Base-by-base conservation (phyloP, 352 stramenopile species). In the Globisporangium irregulare region DNA sequence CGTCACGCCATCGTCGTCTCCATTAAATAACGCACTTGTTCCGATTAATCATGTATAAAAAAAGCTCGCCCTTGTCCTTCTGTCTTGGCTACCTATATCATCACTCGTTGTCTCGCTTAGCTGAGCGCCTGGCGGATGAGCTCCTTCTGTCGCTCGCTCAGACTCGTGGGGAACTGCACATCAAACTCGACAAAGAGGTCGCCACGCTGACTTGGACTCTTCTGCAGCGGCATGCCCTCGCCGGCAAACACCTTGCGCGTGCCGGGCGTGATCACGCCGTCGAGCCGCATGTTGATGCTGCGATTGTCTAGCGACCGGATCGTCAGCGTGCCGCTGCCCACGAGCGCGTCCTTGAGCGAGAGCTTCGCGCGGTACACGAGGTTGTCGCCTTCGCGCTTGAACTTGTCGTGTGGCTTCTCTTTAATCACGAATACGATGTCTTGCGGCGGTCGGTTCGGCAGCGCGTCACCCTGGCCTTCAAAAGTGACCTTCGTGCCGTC, bases 101-200 rank as follows among this genome's bases (percentile, higher is more conserved):
- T 8, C 59, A 6, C 15, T 43, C 5, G 22, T 18, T 25, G 15
- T 46, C n/a, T 60, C 27, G 38, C 32, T 82, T 91, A 95, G 18
- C 43, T 51, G 48, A 94, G 59, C 24, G 81, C 84, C 69, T 95
- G 82, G 14, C 84, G 87, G 9, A 95, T 66, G 43, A 92, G 70
- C 24, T 78, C 78, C 66, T 91, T 91, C 73, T 95, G 87, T 43
- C 64, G 67, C 43, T 92, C 75, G 0, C 78, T 92, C n/a, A 99
- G 83, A 5, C 80, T 81, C 22, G 91, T 86, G 4, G 97, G 97
- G 74, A 99, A 99, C 70, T 98, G 93, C 27, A 99, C 96, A 64
- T 98, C 92, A 75, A 99, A 99, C 58, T 98, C 97, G 48, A 99
- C 92, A 66, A 96, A 94, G 14, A 99, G 75, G 69, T 99, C 96